Conservation (phyloP, 129 eudicot species). For the Centaurea solstitialis region DNA sequence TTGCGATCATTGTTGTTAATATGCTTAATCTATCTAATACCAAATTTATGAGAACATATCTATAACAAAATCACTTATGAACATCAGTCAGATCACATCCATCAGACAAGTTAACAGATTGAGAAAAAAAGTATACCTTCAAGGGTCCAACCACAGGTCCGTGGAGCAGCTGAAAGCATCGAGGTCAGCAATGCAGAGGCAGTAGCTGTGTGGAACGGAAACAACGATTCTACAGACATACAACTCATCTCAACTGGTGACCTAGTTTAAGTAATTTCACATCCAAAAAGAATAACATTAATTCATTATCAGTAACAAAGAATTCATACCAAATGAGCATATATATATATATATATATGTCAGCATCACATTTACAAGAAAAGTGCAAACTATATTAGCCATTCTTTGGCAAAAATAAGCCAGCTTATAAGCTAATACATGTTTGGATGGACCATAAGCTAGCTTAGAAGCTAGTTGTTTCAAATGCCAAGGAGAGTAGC, state of each 20-base stretch:
- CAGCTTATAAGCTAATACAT: no score
- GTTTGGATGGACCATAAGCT: no score
- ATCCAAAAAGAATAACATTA: neutral
- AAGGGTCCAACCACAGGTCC: constrained; percentile 65
- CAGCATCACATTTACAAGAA: neutral
- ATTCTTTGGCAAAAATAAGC: no score
- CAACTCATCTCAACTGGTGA: constrained; percentile 80
- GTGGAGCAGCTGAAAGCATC: constrained; percentile 75
- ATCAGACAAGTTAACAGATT: neutral
- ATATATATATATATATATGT: no score
- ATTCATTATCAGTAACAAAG: neutral
- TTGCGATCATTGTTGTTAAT: neutral
- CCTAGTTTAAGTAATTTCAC: constrained; percentile 33
- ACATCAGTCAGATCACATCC: neutral
- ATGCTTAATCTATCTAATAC: neutral
- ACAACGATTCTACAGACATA: constrained; percentile 57
- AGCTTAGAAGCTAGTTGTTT: no score
- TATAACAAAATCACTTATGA: neutral
- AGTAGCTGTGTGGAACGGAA: constrained; percentile 83
- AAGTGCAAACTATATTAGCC: no score
- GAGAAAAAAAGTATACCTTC: constrained; percentile 50
- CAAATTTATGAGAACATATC: neutral
- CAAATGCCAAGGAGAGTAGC: no score
- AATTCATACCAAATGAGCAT: neutral
- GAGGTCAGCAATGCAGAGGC: constrained; percentile 93